These are phyloP conservation scores for Syncephalastrum racemosum DNA, from an alignment of 371 early-diverging fungal genomes.

Conservation along the genomic window DNA sequence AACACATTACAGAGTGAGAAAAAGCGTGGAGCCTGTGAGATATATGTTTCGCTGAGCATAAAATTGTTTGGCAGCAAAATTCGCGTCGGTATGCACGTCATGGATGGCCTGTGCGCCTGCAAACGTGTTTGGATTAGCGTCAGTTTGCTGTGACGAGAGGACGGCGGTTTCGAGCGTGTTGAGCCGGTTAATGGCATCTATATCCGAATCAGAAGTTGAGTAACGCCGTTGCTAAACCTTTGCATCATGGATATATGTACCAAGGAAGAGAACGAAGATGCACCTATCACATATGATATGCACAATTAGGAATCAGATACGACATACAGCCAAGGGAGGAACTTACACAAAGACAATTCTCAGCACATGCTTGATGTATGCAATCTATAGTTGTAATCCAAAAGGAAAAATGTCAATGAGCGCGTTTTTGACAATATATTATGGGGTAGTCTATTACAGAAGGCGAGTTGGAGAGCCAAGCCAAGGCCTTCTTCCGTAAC, in stretches of 20 bases:
- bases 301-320: not conserved
- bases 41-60: constrained; percentile 22
- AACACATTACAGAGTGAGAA: constrained; percentile 12
- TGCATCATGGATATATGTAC: not conserved
- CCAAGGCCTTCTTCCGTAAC: constrained; percentile 6
- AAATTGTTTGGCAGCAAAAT: constrained; percentile 14
- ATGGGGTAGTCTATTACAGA: not conserved
- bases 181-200: constrained; percentile 15
- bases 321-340: constrained; percentile 1
- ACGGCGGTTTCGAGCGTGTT: constrained; percentile 5
- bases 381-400: constrained; percentile 1
- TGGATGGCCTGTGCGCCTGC: constrained; percentile 10
- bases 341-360: constrained; percentile 19
- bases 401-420: too few species aligned
- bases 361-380: constrained; percentile 10
- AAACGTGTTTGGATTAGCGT: constrained; percentile 4
- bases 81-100: constrained; percentile 11
- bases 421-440: not conserved
- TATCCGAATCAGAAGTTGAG: not conserved
- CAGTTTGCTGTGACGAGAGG: not conserved
- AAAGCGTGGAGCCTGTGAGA: constrained; percentile 16
- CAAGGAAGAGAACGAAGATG: constrained; percentile 16
- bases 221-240: not conserved
- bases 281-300: constrained; percentile 8
- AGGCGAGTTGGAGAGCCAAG: constrained; percentile 10